Conservation (phyloP, 192 early-diverging fungal species). For the Jimgerdemannia lactiflua region DNA sequence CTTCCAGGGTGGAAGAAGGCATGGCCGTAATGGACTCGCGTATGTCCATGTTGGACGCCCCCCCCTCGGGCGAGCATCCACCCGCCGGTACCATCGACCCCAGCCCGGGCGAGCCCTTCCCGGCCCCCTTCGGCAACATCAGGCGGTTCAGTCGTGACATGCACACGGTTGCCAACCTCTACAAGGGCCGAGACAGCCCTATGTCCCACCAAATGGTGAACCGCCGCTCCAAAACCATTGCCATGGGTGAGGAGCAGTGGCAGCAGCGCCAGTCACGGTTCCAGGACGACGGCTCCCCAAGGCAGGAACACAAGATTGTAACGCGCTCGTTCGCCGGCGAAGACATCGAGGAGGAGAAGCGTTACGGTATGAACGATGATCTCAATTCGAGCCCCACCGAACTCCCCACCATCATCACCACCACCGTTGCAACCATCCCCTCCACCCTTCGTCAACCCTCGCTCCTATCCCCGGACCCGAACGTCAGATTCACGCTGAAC, state of each 20-base stretch:
- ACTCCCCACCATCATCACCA: background rate
- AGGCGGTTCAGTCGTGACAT: background rate
- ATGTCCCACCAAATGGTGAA: background rate
- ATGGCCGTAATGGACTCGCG: background rate
- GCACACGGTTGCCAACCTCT: background rate
- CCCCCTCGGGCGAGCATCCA: background rate
- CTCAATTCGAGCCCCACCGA: background rate
- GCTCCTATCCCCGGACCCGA: background rate
- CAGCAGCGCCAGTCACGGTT: background rate
- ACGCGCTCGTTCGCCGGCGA: background rate
- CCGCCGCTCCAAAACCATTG: background rate
- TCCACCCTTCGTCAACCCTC: background rate
- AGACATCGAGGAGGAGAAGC: background rate
- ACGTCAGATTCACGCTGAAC: background rate
- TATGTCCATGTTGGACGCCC: background rate
- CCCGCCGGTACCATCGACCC: background rate
- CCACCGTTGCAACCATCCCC: background rate
- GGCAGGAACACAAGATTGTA: background rate
- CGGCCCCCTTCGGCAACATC: background rate
- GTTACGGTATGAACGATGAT: background rate
- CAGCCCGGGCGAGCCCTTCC: background rate
- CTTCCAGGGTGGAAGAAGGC: background rate
- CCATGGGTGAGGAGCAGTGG: background rate
- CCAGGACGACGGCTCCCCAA: background rate
- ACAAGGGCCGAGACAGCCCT: background rate